Base-by-base conservation (phyloP, 2,329 filamentous ascomycete species). In the Pyricularia sp. region DNA sequence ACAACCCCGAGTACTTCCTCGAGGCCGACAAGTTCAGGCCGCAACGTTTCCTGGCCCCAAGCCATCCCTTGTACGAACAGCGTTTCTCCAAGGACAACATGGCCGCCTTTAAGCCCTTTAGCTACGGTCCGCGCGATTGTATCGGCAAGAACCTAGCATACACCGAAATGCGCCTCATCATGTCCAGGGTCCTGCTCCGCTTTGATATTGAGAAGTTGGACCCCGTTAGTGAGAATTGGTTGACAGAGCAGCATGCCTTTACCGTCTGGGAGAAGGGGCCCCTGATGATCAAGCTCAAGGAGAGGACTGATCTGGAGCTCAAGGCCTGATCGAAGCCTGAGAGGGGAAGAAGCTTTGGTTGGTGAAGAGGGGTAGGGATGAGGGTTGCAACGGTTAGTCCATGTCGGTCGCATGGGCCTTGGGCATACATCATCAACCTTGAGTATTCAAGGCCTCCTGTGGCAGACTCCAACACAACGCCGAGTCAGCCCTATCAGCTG, bases 111-210 rank as follows among this genome's bases (percentile, higher is more conserved):
- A 26, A 69, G 14, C 66, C 66, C 11, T 66, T 68, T 42, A 66
- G 14, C 25, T 14, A 65, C n/a, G 68, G 30, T 12, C 64, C 64
- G 25, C 55, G 67, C 4, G 28, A 68, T 9, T 68, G 67, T 59
- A 26, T 68, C 42, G 67, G 67, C 20, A 42, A 64, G 23, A 68
- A 68, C 70, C 76, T 82, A 25, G 80, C 80, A 6, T 80, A 79
- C 66, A 75, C 75, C 55, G 80, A 82, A 71, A 81, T 82, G 78
- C 77, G 80, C 17, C 69, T 82, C 4, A 78, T 81, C 30, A 69
- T 81, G 4, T 77, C 79, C 11, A 75, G 76, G 23, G 68, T 82
- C 26, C 70, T 82, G 4, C 81, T 74, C 64, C 77, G 78, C 36
- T 82, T 82, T 68, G 79, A 82, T 64, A 65, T 81, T 64, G 71